phyloP scores from a whole-genome alignment of 345 rosid species.

The Draba incana region DNA sequence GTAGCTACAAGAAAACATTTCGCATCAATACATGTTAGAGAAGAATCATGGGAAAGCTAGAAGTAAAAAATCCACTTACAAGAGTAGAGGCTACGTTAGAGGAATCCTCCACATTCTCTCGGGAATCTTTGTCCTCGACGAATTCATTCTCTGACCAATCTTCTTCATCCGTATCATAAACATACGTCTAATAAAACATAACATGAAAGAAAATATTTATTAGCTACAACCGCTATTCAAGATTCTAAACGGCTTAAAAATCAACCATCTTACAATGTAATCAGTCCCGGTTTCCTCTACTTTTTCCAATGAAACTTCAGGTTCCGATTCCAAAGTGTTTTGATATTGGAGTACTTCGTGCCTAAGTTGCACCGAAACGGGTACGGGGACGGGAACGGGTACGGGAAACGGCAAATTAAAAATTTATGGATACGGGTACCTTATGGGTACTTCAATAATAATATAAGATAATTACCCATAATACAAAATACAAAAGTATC shows the following conservation, averaged over 20 bases:
- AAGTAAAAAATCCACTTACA: constrained; percentile 18
- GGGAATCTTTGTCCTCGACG: not conserved
- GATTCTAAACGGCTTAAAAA: constrained; percentile 11
- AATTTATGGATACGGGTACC: no score
- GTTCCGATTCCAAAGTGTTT: not conserved
- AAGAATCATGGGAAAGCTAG: constrained; percentile 12
- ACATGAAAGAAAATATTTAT: not conserved
- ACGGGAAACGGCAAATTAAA: no score
- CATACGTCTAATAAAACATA: constrained; percentile 27
- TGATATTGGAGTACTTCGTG: not conserved
- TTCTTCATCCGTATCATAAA: constrained; percentile 30
- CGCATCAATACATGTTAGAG: constrained; percentile 10
- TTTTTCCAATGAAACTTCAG: not conserved
- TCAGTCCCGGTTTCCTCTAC: constrained; percentile 17
- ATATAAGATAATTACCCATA: no score
- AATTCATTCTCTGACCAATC: constrained; percentile 28
- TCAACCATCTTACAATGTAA: constrained; percentile 25
- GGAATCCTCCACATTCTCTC: constrained; percentile 14
- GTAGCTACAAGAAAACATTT: constrained; percentile 19
- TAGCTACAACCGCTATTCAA: constrained; percentile 21
- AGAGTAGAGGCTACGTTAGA: not conserved
- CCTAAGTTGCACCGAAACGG: no score
- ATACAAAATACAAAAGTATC: no score
- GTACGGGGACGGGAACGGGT: no score
- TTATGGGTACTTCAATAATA: no score